phyloP scores from a whole-genome alignment of 768 basidiomycete genomes.

The Tephrocybe rancida region DNA sequence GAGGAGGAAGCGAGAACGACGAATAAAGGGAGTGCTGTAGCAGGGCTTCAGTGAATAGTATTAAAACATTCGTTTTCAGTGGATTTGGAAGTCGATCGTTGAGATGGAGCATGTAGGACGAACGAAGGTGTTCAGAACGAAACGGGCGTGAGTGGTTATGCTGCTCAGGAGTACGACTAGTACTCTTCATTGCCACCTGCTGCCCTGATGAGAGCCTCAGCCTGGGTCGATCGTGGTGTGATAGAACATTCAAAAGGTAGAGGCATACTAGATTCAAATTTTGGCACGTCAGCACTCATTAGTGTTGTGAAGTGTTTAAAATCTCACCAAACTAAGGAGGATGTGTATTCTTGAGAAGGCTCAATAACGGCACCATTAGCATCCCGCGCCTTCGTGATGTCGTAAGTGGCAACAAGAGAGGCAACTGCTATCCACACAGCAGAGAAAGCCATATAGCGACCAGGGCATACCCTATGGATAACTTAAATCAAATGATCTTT shows the following conservation, averaged over 20 bases:
- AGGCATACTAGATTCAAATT: conserved; percentile 13
- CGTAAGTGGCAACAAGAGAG: conserved; percentile 31
- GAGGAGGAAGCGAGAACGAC: no score
- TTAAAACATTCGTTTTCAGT: no score
- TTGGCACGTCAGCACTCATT: no score
- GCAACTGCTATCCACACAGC: conserved; percentile 32
- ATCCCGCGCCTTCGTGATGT: conserved; percentile 25
- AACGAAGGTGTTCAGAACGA: no score
- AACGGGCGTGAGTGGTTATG: no score
- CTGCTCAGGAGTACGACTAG: not conserved
- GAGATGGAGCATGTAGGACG: no score
- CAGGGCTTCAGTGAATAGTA: no score
- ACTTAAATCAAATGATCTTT: not conserved
- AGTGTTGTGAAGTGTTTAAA: no score
- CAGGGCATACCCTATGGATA: conserved; percentile 32
- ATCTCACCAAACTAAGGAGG: conserved; percentile 3
- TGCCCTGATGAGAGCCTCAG: conserved; percentile 1
- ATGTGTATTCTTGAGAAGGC: conserved; percentile 8
- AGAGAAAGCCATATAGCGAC: conserved; percentile 33
- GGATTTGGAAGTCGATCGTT: no score
- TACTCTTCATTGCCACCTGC: no score
- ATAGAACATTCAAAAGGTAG: conserved; percentile 14
- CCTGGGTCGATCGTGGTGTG: conserved; percentile 8
- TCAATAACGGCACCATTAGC: conserved; percentile 18
- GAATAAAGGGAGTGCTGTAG: no score